A percentile compares a stretch with the other conserved stretches of the same genome.
Evolutionary conservation across 768 basidiomycete genomes (phyloP).

Genomic region (Heimioporus sp.): DNA sequence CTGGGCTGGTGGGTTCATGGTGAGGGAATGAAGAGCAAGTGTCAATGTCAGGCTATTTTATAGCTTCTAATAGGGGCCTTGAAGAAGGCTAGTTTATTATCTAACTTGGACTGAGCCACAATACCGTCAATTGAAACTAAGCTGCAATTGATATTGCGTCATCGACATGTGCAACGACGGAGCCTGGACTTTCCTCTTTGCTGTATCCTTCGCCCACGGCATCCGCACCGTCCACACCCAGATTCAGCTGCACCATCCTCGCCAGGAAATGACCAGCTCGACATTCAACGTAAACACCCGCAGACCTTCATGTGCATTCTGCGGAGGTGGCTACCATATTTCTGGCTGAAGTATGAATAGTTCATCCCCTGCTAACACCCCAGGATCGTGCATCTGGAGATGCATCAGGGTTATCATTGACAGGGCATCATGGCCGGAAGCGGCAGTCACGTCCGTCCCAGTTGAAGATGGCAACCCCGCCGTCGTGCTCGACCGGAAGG

Average conservation of each 20-base stretch:
- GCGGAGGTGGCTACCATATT: constrained; percentile 25
- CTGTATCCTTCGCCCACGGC: constrained; percentile 23
- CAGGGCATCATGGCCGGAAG: constrained; percentile 42
- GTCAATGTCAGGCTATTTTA: no score
- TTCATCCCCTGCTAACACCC: constrained; percentile 22
- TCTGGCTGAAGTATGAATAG: constrained; percentile 28
- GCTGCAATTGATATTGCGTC: no score
- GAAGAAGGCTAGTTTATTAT: no score
- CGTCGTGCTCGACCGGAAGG: constrained; percentile 25
- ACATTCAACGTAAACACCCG: constrained; percentile 71
- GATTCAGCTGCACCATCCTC: constrained; percentile 16
- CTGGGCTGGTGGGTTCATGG: no score
- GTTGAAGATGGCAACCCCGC: constrained; percentile 17
- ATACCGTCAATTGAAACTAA: no score
- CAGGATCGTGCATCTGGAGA: constrained; percentile 38
- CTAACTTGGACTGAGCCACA: no score
- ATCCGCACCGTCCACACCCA: constrained; percentile 19
- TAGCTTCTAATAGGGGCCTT: no score
- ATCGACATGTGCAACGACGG: no score
- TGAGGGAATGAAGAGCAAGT: no score
- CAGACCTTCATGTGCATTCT: constrained; percentile 55
- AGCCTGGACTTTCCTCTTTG: constrained; percentile 27
- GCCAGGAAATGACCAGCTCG: constrained; percentile 56
- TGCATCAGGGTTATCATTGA: constrained; percentile 49
- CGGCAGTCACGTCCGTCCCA: constrained; percentile 13